Conservation (phyloP, 2,329 filamentous ascomycete genomes). For the Aschersonia sp. region DNA sequence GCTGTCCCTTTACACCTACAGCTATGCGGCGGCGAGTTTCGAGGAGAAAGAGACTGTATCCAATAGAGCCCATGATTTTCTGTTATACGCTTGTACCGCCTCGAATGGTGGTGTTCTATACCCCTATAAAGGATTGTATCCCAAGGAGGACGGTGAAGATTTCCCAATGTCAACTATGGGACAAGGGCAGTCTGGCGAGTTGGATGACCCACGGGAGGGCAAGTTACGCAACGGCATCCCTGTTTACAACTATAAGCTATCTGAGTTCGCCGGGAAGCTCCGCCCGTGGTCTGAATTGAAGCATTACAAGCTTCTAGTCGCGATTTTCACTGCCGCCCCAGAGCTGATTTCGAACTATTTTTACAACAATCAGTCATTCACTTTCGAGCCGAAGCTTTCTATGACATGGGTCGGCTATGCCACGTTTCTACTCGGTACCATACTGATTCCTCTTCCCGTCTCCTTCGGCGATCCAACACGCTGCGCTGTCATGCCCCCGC, state of each 20-base stretch:
- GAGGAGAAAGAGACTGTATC: slow-evolving; percentile 38
- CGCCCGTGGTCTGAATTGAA: slow-evolving; percentile 69
- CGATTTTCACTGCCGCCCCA: slow-evolving; percentile 67
- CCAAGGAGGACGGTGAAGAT: slow-evolving; percentile 47
- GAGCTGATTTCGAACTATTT: slow-evolving; percentile 87
- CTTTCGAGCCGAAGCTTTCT: slow-evolving; percentile 81
- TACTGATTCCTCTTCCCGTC: slow-evolving; percentile 58
- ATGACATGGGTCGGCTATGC: slow-evolving; percentile 93
- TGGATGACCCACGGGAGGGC: slow-evolving; percentile 55
- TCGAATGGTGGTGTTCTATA: slow-evolving; percentile 60
- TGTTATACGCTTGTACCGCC: slow-evolving; percentile 62
- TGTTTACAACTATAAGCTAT: slow-evolving; percentile 65
- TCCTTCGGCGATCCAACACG: slow-evolving; percentile 53
- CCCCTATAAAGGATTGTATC: slow-evolving; percentile 72
- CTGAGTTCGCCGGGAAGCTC: slow-evolving; percentile 63
- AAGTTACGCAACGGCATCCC: slow-evolving; percentile 51
- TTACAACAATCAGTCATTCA: slow-evolving; percentile 61
- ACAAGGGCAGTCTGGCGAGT: slow-evolving; percentile 21
- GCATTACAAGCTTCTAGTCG: slow-evolving; percentile 67
- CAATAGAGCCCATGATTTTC: slow-evolving; percentile 58
- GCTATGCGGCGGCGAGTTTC: slow-evolving; percentile 26
- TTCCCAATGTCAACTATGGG: slow-evolving; percentile 9
- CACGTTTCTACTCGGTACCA: slow-evolving; percentile 69
- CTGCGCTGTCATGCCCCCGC: slow-evolving; percentile 56
- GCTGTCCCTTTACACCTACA: slow-evolving; percentile 52